Conservation (phyloP, 2,329 filamentous ascomycete species). For the Drechslerella dactyloides region DNA sequence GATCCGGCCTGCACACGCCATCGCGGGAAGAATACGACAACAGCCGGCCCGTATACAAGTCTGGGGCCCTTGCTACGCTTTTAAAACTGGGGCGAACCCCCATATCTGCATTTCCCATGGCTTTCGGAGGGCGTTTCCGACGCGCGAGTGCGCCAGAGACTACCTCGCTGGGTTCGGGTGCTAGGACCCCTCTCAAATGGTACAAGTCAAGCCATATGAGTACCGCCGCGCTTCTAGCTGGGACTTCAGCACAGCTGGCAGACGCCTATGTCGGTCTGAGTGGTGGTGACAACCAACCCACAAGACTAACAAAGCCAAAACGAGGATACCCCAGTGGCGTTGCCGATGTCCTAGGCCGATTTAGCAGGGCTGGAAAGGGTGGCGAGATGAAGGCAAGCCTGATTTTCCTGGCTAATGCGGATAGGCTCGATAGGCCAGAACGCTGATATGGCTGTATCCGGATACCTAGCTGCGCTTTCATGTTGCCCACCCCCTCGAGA, state of each 20-base stretch:
- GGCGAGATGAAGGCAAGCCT: conserved; percentile 60
- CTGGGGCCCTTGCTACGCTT: conserved; percentile 33
- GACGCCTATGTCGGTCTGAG: conserved; percentile 16
- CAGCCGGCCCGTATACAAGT: conserved; percentile 5
- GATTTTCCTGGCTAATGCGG: neutral
- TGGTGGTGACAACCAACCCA: conserved; percentile 11
- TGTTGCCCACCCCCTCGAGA: conserved; percentile 72
- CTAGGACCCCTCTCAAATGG: conserved; percentile 21
- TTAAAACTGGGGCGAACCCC: conserved; percentile 20
- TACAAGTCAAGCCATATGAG: conserved; percentile 24
- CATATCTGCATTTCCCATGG: neutral
- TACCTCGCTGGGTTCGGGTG: conserved; percentile 15
- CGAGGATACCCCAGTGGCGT: conserved; percentile 20
- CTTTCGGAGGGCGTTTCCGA: neutral
- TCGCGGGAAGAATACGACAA: neutral
- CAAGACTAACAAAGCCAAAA: conserved; percentile 1
- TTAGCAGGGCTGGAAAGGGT: conserved; percentile 15
- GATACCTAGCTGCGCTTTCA: conserved; percentile 65
- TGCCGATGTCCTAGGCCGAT: conserved; percentile 15
- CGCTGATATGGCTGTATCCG: conserved; percentile 1
- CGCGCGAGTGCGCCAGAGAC: conserved; percentile 9
- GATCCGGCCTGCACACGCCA: neutral
- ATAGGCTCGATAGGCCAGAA: neutral
- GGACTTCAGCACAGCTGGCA: conserved; percentile 24
- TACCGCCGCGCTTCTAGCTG: conserved; percentile 30